These are phyloP conservation scores for Didymellaceae sp. DNA, from an alignment of 2,329 filamentous ascomycete species.

Conservation along the genomic window DNA sequence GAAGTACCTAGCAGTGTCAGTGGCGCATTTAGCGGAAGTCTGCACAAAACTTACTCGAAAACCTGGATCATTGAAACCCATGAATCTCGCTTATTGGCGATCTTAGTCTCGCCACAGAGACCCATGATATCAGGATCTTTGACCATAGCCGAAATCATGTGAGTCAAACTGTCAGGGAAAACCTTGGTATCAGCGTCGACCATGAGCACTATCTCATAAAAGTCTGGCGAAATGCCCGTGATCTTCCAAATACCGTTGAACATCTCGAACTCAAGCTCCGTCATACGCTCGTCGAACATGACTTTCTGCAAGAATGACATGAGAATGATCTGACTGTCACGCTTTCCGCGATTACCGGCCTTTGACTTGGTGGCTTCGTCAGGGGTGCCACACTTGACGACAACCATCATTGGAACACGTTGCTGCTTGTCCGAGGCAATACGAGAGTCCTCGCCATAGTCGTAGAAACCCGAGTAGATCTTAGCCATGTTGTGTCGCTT, in stretches of 20 bases:
- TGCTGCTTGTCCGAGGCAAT: constrained; percentile 90
- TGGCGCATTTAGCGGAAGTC: constrained; percentile 29
- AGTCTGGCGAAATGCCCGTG: constrained; percentile 96
- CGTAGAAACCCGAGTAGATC: constrained; percentile 96
- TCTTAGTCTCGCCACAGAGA: constrained; percentile 98
- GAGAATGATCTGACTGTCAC: constrained; percentile 97
- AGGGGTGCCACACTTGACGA: constrained; percentile 94
- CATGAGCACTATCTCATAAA: constrained; percentile 98
- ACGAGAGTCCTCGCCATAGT: constrained; percentile 82
- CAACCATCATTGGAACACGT: constrained; percentile 94
- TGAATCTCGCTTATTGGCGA: constrained; percentile 93
- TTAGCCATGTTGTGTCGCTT: constrained; percentile 99
- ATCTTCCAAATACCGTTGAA: constrained; percentile 99
- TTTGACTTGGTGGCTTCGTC: constrained; percentile 82
- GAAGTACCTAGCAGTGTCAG: constrained; percentile 70
- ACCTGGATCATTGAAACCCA: constrained; percentile 99
- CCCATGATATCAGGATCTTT: constrained; percentile 99
- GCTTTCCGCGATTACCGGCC: constrained; percentile 96
- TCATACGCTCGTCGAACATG: constrained; percentile 99
- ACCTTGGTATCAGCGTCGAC: constrained; percentile 99
- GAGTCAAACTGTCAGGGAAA: constrained; percentile 95
- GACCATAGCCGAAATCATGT: constrained; percentile 99
- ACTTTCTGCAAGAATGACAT: constrained; percentile 99
- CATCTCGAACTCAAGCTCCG: constrained; percentile 98
- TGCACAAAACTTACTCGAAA: constrained; percentile 70